Evolutionary conservation across 1,139 yeast genomes (phyloP).

Genomic region (Magnusiomyces fungicola): DNA sequence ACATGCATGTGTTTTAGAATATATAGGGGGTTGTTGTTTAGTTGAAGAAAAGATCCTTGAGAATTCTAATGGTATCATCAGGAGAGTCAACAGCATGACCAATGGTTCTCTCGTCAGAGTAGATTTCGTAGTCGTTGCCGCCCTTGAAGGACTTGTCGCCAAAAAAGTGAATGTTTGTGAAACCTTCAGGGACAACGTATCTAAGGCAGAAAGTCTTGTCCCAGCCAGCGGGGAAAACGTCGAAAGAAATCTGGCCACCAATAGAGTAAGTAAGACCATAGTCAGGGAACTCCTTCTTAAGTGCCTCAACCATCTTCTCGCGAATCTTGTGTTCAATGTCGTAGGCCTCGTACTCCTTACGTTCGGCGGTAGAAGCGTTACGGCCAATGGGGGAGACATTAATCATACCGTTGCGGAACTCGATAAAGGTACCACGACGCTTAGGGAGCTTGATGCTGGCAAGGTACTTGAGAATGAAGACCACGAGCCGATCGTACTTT

Average conservation of each 20-base stretch:
- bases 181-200: slow-evolving; percentile 81
- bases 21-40: not conserved
- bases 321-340: slow-evolving; percentile 78
- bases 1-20: not conserved
- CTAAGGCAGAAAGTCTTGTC: slow-evolving; percentile 96
- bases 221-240: slow-evolving; percentile 99
- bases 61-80: slow-evolving; percentile 75
- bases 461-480: slow-evolving; percentile 77
- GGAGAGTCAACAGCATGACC: slow-evolving; percentile 93
- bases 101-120: slow-evolving; percentile 80
- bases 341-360: slow-evolving; percentile 81
- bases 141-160: slow-evolving; percentile 98
- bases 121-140: slow-evolving; percentile 98
- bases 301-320: slow-evolving; percentile 72
- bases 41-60: slow-evolving; percentile 62
- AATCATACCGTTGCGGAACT: slow-evolving; percentile 99
- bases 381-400: slow-evolving; percentile 97
- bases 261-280: slow-evolving; percentile 87
- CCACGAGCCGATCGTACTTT: slow-evolving; percentile 80
- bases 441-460: slow-evolving; percentile 79
- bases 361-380: slow-evolving; percentile 90
- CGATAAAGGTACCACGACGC: slow-evolving; percentile 88
- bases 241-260: slow-evolving; percentile 98
- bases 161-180: slow-evolving; percentile 87
- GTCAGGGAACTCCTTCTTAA: slow-evolving; percentile 76